phyloP scores from a whole-genome alignment of 2,329 filamentous ascomycete genomes.

The Delphinella strobiligena region DNA sequence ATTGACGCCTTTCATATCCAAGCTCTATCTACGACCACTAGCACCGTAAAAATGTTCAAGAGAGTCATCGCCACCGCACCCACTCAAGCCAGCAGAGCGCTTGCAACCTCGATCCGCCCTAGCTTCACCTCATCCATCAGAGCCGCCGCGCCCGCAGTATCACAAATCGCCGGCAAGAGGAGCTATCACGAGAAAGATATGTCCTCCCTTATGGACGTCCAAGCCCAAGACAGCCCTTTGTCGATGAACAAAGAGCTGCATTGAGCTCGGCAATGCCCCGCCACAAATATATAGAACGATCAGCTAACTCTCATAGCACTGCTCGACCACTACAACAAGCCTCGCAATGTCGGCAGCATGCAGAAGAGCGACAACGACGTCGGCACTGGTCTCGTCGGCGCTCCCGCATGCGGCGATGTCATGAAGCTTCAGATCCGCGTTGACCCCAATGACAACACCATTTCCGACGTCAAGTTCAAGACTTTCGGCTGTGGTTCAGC shows the following conservation, averaged over 20 bases:
- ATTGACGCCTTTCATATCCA: background rate
- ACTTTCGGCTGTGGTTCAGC: constrained; percentile 91
- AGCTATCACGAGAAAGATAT: constrained; percentile 56
- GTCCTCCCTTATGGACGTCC: constrained; percentile 17
- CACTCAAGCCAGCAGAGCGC: constrained; percentile 38
- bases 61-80: constrained; percentile 43
- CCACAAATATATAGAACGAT: constrained; percentile 3
- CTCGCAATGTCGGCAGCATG: constrained; percentile 69
- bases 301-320: constrained; percentile 35
- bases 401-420: constrained; percentile 84
- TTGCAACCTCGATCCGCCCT: constrained; percentile 37
- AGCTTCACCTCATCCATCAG: constrained; percentile 35
- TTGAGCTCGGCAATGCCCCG: too few species aligned
- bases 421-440: constrained; percentile 93
- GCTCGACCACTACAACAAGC: constrained; percentile 72
- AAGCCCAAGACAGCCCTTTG: constrained; percentile 11
- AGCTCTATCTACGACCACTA: background rate
- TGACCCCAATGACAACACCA: constrained; percentile 75
- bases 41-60: constrained; percentile 40
- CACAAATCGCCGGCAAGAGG: constrained; percentile 28
- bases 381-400: constrained; percentile 80
- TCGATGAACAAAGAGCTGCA: constrained; percentile 1
- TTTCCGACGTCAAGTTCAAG: constrained; percentile 95
- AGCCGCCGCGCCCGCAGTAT: constrained; percentile 29
- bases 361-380: constrained; percentile 70